Conservation (phyloP, 2,329 filamentous ascomycete genomes). For the Xylariomycetidae sp. region DNA sequence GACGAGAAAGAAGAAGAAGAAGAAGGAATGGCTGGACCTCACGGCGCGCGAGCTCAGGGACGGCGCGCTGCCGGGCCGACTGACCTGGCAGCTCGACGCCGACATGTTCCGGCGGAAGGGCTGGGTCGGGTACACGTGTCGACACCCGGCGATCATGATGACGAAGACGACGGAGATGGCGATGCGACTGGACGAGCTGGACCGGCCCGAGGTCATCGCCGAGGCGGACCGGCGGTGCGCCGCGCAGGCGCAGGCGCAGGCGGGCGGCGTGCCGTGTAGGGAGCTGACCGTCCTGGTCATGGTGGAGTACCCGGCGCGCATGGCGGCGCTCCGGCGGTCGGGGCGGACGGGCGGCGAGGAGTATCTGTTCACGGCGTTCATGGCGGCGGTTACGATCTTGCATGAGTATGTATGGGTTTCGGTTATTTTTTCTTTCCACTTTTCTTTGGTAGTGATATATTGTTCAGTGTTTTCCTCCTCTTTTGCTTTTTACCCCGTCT, state of each 20-base stretch:
- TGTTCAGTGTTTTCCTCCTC: background rate
- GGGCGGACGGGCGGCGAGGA: slow-evolving; percentile 23
- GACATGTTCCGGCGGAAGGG: slow-evolving; percentile 24
- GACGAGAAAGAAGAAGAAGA: background rate
- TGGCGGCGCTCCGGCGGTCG: slow-evolving; percentile 20
- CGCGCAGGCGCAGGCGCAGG: background rate
- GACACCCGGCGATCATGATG: slow-evolving; percentile 27
- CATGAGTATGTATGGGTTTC: slow-evolving; percentile 25
- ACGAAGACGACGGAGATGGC: slow-evolving; percentile 8
- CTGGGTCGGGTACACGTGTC: slow-evolving; percentile 30
- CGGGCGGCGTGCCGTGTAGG: slow-evolving; percentile 8
- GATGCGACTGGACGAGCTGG: slow-evolving; percentile 18
- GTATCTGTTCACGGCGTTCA: slow-evolving; percentile 30
- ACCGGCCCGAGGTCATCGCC: slow-evolving; percentile 20
- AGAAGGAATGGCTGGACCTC: slow-evolving; percentile 16
- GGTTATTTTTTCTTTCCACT: slow-evolving; percentile 5
- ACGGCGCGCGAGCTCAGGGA: slow-evolving; percentile 13
- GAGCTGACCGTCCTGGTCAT: slow-evolving; percentile 24
- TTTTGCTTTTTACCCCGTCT: background rate
- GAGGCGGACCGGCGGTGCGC: slow-evolving; percentile 16
- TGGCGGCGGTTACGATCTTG: slow-evolving; percentile 27
- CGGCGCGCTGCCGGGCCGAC: slow-evolving; percentile 11
- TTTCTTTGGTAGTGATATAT: no score
- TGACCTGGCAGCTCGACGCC: slow-evolving; percentile 28
- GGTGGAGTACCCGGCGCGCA: slow-evolving; percentile 23